phyloP scores from a whole-genome alignment of 768 basidiomycete species.

The Tylopilus plumbeoviolaceoides region DNA sequence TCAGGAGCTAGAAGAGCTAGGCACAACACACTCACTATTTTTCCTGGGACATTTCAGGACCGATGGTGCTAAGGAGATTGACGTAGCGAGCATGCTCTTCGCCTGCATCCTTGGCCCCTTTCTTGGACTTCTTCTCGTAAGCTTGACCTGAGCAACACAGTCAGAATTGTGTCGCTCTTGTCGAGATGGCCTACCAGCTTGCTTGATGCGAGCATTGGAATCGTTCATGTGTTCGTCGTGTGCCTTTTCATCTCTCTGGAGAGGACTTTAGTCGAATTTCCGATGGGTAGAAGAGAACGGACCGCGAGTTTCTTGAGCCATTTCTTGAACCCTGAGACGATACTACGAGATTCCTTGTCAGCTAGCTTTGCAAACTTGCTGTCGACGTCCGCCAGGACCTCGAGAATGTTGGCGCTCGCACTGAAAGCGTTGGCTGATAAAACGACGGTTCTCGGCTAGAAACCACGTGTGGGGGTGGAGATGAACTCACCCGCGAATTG shows the following conservation, averaged over 20 bases:
- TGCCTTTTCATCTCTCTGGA: slow-evolving; percentile 73
- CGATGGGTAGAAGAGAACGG: slow-evolving; percentile 22
- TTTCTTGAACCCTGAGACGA: slow-evolving; percentile 71
- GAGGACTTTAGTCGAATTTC: neutral
- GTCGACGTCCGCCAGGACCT: slow-evolving; percentile 66
- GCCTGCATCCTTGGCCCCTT: slow-evolving; percentile 56
- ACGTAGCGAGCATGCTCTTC: slow-evolving; percentile 81
- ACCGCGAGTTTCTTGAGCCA: slow-evolving; percentile 86
- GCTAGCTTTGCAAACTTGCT: slow-evolving; percentile 69
- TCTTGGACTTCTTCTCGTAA: slow-evolving; percentile 81
- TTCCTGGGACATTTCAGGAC: slow-evolving; percentile 76
- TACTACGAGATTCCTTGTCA: slow-evolving; percentile 65
- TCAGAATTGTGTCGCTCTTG: slow-evolving; percentile 3
- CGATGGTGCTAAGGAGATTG: slow-evolving; percentile 63
- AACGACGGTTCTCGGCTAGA: neutral
- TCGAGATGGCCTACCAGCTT: slow-evolving; percentile 48
- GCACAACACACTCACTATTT: slow-evolving; percentile 55
- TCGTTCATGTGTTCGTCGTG: slow-evolving; percentile 68
- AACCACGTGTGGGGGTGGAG: neutral
- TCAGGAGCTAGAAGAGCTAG: neutral
- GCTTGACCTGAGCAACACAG: slow-evolving; percentile 44
- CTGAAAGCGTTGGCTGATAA: slow-evolving; percentile 61
- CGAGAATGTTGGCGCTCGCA: slow-evolving; percentile 62
- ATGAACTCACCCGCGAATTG: slow-evolving; percentile 56
- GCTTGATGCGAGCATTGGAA: slow-evolving; percentile 71